Percentiles rank a stretch among this genome's conserved stretches.
phyloP scores from a whole-genome alignment of 2,329 filamentous ascomycete genomes.

The Fusarium marasasianum region DNA sequence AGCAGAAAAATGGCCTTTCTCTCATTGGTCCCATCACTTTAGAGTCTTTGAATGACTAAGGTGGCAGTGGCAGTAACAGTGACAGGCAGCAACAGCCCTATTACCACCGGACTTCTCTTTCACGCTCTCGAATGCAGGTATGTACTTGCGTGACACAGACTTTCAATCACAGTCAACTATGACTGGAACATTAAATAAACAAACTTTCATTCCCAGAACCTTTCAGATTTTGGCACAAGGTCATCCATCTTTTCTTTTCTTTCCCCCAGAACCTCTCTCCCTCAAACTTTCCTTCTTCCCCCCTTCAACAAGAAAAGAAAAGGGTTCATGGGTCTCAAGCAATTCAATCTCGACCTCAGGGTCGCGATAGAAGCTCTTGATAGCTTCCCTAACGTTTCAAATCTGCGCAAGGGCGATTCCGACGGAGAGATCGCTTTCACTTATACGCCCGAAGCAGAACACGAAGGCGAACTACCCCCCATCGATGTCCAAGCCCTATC shows the following conservation, averaged over 20 bases:
- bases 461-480: constrained; percentile 37
- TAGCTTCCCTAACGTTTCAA: constrained; percentile 59
- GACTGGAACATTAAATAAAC: not conserved
- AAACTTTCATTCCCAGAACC: not conserved
- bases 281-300: not conserved
- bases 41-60: not conserved
- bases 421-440: constrained; percentile 77
- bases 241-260: no score
- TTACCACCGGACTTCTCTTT: not conserved
- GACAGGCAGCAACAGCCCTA: constrained; percentile 7
- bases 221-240: not conserved
- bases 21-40: not conserved
- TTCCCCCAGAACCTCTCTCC: not conserved
- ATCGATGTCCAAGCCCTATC: constrained; percentile 52
- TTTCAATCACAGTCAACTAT: not conserved
- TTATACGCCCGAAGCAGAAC: constrained; percentile 56
- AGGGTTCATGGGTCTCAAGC: constrained; percentile 68
- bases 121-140: not conserved
- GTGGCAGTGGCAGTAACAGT: not conserved
- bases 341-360: constrained; percentile 68
- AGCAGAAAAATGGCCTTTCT: not conserved
- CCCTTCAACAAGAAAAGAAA: not conserved
- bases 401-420: constrained; percentile 70
- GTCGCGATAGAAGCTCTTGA: constrained; percentile 47
- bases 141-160: not conserved